Base-by-base conservation (phyloP, 352 stramenopile species). In the Elongisporangium prolatum region DNA sequence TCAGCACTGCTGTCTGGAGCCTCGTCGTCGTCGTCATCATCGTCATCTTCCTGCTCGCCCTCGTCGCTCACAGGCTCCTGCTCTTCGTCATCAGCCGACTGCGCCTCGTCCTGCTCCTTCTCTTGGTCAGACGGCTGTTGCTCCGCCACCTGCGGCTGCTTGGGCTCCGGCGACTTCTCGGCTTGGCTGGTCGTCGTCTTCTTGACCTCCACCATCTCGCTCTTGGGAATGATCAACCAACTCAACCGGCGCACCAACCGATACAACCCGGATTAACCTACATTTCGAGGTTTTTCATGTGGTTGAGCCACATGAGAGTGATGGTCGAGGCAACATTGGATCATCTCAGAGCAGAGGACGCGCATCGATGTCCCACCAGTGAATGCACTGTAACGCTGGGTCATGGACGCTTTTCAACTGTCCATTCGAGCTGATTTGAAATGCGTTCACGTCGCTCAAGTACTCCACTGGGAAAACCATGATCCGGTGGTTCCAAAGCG, bases 21-120 rank as follows among this genome's bases (percentile, higher is more conserved):
- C 10, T 72, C 63, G 0, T 54, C 59, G 0, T 68, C 58, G 11
- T 71, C 24, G 21, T 70, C 48, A 25, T 70, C 67, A 22, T 64
- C 50, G n/a, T 66, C 71, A 20, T 67, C 61, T 22, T 68, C 61
- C 3, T 34, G 38, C 4, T 61, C 54, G 17, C 68, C 53, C 3
- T 64, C 50, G 17, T 60, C 65, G 24, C 47, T 54, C 6, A 37
- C 16, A 21, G 37, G 28, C 28, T 16, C 48, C 18, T 50, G 11
- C 14, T 51, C 24, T n/a, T 10, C 7, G 11, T 54, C 50, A 6
- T 24, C 17, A 22, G 18, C 50, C 21, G 50, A 20, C n/a, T 34
- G 5, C 21, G 20, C 37, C n/a, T 16, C 48, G 25, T 56, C n/a
- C 20, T n/a, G n/a, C n/a, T 51, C 28, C 37, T 10, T 16, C 50